Conservation (phyloP, 2,329 filamentous ascomycete genomes). For the Pseudocercospora crystallina region DNA sequence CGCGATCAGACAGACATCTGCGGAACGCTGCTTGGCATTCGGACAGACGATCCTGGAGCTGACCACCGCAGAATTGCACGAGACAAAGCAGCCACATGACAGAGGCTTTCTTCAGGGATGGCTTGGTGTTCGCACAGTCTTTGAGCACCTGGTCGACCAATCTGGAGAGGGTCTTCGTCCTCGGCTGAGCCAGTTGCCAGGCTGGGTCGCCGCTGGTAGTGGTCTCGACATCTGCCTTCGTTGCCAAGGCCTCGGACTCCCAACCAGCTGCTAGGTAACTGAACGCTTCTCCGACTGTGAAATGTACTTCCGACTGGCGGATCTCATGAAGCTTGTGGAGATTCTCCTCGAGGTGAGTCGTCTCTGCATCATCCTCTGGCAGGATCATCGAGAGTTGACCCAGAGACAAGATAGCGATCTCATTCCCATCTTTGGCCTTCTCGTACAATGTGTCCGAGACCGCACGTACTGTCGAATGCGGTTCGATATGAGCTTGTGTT, state of each 20-base stretch:
- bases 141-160: constrained; percentile 71
- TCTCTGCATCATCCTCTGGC: constrained; percentile 44
- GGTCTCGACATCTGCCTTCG: constrained; percentile 72
- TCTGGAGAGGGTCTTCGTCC: constrained; percentile 46
- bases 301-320: constrained; percentile 82
- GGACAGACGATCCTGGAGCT: constrained; percentile 73
- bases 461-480: constrained; percentile 20
- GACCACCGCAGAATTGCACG: constrained; percentile 83
- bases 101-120: constrained; percentile 83
- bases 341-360: constrained; percentile 62
- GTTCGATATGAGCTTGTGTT: constrained; percentile 40
- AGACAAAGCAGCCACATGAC: constrained; percentile 94
- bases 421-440: constrained; percentile 76
- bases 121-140: constrained; percentile 82
- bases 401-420: constrained; percentile 76
- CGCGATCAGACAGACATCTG: constrained; percentile 78
- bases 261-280: constrained; percentile 76
- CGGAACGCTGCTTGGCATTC: constrained; percentile 87
- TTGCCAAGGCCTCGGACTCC: constrained; percentile 75
- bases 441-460: constrained; percentile 64
- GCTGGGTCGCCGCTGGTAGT: constrained; percentile 15
- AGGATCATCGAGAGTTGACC: constrained; percentile 72
- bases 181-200: constrained; percentile 37
- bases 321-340: constrained; percentile 80
- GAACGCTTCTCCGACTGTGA: constrained; percentile 85